These are phyloP conservation scores for Phaffomyces thermotolerans DNA, from an alignment of 805 yeast species.

Conservation along the genomic window DNA sequence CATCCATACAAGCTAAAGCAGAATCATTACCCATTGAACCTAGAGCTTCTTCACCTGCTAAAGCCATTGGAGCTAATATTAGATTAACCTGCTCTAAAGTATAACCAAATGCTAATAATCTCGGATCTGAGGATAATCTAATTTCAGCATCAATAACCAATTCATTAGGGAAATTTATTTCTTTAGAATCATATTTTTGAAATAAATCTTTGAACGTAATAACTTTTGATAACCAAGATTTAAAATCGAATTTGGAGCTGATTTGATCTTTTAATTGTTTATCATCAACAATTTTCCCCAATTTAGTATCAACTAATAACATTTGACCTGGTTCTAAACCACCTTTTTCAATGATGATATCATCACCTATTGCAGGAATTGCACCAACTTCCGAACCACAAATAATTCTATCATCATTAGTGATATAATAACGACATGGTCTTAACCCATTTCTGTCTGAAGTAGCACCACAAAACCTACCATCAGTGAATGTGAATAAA, in stretches of 20 bases:
- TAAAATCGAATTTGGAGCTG: conserved; percentile 81
- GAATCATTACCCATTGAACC: conserved; percentile 99
- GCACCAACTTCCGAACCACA: conserved; percentile 99
- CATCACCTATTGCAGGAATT: conserved; percentile 71
- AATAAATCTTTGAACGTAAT: conserved; percentile 75
- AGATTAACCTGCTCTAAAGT: conserved; percentile 87
- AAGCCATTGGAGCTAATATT: conserved; percentile 88
- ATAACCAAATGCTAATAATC: conserved; percentile 83
- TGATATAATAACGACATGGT: conserved; percentile 96
- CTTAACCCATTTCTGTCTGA: conserved; percentile 95
- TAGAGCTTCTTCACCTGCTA: conserved; percentile 84
- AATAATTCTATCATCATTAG: conserved; percentile 89
- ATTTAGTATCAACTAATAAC: conserved; percentile 89
- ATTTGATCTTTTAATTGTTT: conserved; percentile 76
- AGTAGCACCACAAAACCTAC: conserved; percentile 97
- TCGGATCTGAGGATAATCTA: conserved; percentile 66
- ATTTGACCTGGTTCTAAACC: conserved; percentile 94
- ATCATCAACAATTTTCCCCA: conserved; percentile 90
- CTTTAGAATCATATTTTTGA: conserved; percentile 38
- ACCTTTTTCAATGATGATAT: conserved; percentile 80
- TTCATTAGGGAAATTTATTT: conserved; percentile 12
- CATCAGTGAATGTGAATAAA: conserved; percentile 91
- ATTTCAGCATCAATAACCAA: conserved; percentile 23
- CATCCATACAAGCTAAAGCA: conserved; percentile 89
- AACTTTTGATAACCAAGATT: conserved; percentile 86